Conservation (phyloP, 495 filamentous ascomycete genomes). For the Neurospora sublineolata region DNA sequence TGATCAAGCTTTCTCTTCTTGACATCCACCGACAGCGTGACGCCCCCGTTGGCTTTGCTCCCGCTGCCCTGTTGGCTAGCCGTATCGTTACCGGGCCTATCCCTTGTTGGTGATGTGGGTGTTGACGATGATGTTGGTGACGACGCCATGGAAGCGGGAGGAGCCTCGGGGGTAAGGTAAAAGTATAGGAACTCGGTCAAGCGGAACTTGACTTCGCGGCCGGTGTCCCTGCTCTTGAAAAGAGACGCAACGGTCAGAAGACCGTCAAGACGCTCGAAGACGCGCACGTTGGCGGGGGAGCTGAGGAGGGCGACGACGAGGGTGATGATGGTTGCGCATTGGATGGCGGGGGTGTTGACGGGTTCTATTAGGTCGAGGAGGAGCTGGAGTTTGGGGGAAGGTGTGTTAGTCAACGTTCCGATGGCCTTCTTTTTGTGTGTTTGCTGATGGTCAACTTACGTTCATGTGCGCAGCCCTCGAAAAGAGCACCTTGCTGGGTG, state of each 20-base stretch:
- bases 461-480: constrained; percentile 92
- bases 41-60: constrained; percentile 1
- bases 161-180: constrained; percentile 89
- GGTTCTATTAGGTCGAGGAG: constrained; percentile 91
- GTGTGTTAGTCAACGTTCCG: not conserved
- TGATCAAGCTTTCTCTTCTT: constrained; percentile 74
- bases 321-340: constrained; percentile 77
- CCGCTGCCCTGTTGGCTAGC: constrained; percentile 6
- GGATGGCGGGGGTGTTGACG: constrained; percentile 80
- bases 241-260: constrained; percentile 85
- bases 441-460: constrained; percentile 26
- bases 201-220: constrained; percentile 80
- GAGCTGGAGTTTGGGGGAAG: constrained; percentile 33
- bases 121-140: constrained; percentile 16
- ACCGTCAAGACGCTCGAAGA: constrained; percentile 88
- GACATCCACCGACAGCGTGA: constrained; percentile 65
- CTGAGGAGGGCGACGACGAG: constrained; percentile 81
- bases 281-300: constrained; percentile 72
- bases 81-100: constrained; percentile 22
- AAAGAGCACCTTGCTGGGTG: constrained; percentile 82
- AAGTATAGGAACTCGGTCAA: constrained; percentile 95
- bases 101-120: constrained; percentile 28
- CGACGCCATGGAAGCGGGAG: constrained; percentile 35
- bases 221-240: constrained; percentile 74
- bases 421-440: not conserved